Evolutionary conservation across 2,329 filamentous ascomycete genomes (phyloP).

Genomic region (Byssochlamys sp.): DNA sequence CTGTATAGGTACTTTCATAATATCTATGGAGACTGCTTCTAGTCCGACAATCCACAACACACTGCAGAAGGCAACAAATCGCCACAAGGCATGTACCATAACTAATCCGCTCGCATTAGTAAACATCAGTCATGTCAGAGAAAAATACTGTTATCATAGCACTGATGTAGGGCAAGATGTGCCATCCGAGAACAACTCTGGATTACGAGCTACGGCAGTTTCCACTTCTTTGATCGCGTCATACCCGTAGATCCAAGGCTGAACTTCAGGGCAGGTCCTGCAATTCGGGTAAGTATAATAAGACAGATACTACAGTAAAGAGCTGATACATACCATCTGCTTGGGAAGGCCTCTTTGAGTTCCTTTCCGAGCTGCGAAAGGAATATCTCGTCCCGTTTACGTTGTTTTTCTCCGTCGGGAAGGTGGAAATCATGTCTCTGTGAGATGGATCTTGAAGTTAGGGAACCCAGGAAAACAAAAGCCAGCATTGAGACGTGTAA

Average conservation of each 20-base stretch:
- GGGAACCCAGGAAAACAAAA: background rate
- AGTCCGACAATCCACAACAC: too few species aligned
- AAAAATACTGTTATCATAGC: background rate
- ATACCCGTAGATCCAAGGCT: constrained; percentile 58
- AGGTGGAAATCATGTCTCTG: constrained; percentile 45
- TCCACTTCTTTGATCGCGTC: constrained; percentile 50
- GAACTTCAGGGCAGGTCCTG: constrained; percentile 51
- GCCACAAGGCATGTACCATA: too few species aligned
- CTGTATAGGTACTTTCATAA: too few species aligned
- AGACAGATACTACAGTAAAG: background rate
- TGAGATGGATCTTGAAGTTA: background rate
- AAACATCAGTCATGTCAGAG: background rate
- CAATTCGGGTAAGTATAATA: background rate
- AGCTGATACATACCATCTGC: background rate
- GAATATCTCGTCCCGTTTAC: constrained; percentile 50
- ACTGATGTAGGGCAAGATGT: background rate
- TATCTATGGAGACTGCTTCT: too few species aligned
- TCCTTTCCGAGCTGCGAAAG: constrained; percentile 46
- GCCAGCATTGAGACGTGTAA: constrained; percentile 20
- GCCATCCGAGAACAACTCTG: constrained; percentile 11
- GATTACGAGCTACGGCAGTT: constrained; percentile 21
- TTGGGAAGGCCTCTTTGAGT: constrained; percentile 47
- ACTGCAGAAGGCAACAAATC: too few species aligned
- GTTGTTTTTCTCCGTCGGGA: constrained; percentile 48
- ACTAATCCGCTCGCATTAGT: background rate